Conservation (phyloP, 2,329 filamentous ascomycete genomes). For the Epichloe bromicola region DNA sequence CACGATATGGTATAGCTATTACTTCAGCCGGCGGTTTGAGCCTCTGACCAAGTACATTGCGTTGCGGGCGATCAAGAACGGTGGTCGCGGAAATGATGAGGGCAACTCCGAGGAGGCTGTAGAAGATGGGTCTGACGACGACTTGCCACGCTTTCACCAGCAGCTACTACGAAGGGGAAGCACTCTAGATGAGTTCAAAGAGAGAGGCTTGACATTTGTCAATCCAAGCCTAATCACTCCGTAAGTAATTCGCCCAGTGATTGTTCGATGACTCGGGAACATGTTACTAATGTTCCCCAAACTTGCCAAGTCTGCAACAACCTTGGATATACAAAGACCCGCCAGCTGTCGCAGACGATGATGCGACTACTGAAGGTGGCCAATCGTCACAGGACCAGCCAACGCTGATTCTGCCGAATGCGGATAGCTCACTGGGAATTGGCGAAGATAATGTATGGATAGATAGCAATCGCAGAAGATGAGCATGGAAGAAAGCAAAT, state of each 20-base stretch:
- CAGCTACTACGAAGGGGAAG: slow-evolving; percentile 38
- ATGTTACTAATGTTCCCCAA: not conserved
- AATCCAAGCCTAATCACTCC: slow-evolving; percentile 62
- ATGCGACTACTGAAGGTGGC: slow-evolving; percentile 15
- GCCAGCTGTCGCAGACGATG: slow-evolving; percentile 25
- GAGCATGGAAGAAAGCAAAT: not conserved
- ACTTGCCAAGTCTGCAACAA: slow-evolving; percentile 41
- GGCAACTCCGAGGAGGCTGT: slow-evolving; percentile 23
- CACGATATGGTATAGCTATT: slow-evolving; percentile 82
- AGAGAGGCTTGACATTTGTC: slow-evolving; percentile 57
- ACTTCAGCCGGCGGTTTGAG: slow-evolving; percentile 68
- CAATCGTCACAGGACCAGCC: slow-evolving; percentile 9
- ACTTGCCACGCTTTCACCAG: slow-evolving; percentile 28
- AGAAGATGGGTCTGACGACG: slow-evolving; percentile 26
- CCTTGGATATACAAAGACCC: slow-evolving; percentile 55
- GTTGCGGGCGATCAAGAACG: slow-evolving; percentile 63
- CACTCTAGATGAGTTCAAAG: slow-evolving; percentile 60
- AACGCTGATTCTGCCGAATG: slow-evolving; percentile 18
- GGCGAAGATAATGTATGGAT: slow-evolving; percentile 27
- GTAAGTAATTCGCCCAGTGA: slow-evolving; percentile 31
- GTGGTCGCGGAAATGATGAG: slow-evolving; percentile 30
- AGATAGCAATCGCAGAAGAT: slow-evolving; percentile 10
- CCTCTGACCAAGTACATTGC: slow-evolving; percentile 90
- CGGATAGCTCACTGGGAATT: slow-evolving; percentile 24
- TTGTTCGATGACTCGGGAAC: not conserved